Evolutionary conservation across 176 grass and related monocot genomes (phyloP).

Genomic region (Carex kokanica): DNA sequence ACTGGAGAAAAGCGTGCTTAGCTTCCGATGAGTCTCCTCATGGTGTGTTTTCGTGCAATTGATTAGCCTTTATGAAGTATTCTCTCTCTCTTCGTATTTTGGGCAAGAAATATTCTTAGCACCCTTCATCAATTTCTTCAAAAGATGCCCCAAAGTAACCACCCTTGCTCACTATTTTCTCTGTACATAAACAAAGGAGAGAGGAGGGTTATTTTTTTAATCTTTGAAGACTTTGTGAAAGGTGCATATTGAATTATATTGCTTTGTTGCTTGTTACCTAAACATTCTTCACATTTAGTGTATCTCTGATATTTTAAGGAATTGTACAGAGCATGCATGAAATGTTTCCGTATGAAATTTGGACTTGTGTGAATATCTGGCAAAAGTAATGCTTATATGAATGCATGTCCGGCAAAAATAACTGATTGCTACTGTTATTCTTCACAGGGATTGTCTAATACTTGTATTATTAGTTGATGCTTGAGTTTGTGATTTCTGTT

Average conservation of each 20-base stretch:
- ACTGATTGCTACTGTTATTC: neutral
- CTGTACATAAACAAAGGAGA: neutral
- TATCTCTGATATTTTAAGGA: neutral
- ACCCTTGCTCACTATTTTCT: no score
- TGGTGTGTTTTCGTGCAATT: conserved; percentile 37
- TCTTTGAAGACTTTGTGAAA: neutral
- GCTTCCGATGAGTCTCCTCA: conserved; percentile 49
- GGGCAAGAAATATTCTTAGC: neutral
- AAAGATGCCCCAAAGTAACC: neutral
- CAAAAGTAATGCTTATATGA: neutral
- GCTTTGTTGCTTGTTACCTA: neutral
- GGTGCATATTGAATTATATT: conserved; percentile 2
- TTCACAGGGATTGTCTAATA: conserved; percentile 1
- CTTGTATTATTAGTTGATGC: neutral
- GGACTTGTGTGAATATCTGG: neutral
- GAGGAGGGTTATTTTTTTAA: neutral
- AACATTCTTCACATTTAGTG: conserved; percentile 1
- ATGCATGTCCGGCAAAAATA: neutral
- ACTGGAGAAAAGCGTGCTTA: conserved; percentile 50
- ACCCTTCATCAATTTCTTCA: neutral
- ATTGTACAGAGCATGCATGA: neutral
- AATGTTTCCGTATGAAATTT: neutral
- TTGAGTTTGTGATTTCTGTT: conserved; percentile 13
- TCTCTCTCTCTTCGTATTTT: neutral
- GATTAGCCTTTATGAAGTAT: neutral